Evolutionary conservation across 495 filamentous ascomycete genomes (phyloP).

Genomic region (Penicillium pancosmium): DNA sequence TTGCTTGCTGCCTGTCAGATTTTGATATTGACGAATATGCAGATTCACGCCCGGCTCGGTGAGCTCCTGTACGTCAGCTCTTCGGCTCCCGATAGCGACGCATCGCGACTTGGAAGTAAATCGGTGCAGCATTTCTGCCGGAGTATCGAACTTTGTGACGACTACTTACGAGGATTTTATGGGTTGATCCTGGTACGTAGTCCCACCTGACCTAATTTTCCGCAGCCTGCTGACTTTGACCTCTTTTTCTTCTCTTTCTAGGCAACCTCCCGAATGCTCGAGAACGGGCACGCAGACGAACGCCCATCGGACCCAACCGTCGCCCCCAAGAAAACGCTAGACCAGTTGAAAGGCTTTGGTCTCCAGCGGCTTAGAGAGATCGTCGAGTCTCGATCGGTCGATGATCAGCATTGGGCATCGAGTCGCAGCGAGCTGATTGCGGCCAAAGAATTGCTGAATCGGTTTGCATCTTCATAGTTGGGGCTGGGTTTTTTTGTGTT

Average conservation of each 20-base stretch:
- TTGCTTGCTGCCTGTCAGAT: background rate
- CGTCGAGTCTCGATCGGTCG: slow-evolving; percentile 59
- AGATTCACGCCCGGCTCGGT: slow-evolving; percentile 87
- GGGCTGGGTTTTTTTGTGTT: background rate
- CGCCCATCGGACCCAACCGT: background rate
- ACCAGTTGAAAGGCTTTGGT: slow-evolving; percentile 71
- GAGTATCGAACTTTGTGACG: slow-evolving; percentile 90
- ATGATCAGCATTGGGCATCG: slow-evolving; percentile 66
- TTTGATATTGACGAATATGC: slow-evolving; percentile 8
- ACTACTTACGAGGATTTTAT: slow-evolving; percentile 90
- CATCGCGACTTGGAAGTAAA: slow-evolving; percentile 60
- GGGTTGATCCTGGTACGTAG: slow-evolving; percentile 76
- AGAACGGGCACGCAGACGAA: slow-evolving; percentile 14
- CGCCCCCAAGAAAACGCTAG: slow-evolving; percentile 54
- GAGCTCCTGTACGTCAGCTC: slow-evolving; percentile 77
- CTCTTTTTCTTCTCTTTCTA: slow-evolving; percentile 1
- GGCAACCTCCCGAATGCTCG: slow-evolving; percentile 27
- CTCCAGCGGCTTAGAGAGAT: slow-evolving; percentile 76
- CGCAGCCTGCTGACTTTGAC: background rate
- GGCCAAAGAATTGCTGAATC: slow-evolving; percentile 70
- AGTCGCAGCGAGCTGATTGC: slow-evolving; percentile 75
- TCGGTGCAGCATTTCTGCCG: slow-evolving; percentile 82
- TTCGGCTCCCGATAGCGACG: slow-evolving; percentile 45
- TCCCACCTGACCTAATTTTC: background rate
- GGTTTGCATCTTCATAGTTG: background rate